These are phyloP conservation scores for Phialophora tarda DNA, from an alignment of 2,329 filamentous ascomycete species.

Conservation along the genomic window DNA sequence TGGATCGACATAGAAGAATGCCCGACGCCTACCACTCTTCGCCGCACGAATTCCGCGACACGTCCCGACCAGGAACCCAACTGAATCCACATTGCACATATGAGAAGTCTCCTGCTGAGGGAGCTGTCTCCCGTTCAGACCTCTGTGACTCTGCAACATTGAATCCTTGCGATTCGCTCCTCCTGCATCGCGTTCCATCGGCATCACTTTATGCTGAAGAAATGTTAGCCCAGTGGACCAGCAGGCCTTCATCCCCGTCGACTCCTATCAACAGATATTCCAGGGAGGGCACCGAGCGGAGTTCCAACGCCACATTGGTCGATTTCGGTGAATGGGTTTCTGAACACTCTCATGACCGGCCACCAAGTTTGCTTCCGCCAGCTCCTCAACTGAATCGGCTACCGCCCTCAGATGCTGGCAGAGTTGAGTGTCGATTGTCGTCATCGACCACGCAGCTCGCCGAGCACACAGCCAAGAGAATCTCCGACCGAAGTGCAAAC, in stretches of 20 bases:
- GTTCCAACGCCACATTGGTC: constrained; percentile 18
- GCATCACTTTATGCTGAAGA: constrained; percentile 26
- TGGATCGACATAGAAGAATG: constrained; percentile 16
- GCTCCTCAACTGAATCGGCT: constrained; percentile 11
- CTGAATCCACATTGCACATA: constrained; percentile 8
- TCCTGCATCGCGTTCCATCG: constrained; percentile 29
- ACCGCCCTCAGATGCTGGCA: constrained; percentile 3
- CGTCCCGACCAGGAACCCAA: constrained; percentile 13
- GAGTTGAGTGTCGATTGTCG: constrained; percentile 27
- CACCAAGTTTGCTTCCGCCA: constrained; percentile 27
- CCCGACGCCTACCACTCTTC: constrained; percentile 15
- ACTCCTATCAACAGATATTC: background rate
- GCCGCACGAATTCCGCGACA: constrained; percentile 22
- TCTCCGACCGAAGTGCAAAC: constrained; percentile 10
- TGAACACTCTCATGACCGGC: constrained; percentile 12
- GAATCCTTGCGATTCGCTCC: constrained; percentile 18
- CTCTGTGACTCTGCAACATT: constrained; percentile 12
- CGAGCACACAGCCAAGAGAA: background rate
- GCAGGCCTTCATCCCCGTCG: background rate
- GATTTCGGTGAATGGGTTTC: constrained; percentile 22
- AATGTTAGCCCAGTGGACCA: constrained; percentile 27
- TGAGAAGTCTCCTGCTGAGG: background rate
- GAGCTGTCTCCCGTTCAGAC: constrained; percentile 5
- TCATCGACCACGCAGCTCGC: background rate
- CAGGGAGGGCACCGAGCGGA: background rate